These are phyloP conservation scores for Chlorella sp. DNA, from an alignment of 139 green algal genomes.

Conservation along the genomic window DNA sequence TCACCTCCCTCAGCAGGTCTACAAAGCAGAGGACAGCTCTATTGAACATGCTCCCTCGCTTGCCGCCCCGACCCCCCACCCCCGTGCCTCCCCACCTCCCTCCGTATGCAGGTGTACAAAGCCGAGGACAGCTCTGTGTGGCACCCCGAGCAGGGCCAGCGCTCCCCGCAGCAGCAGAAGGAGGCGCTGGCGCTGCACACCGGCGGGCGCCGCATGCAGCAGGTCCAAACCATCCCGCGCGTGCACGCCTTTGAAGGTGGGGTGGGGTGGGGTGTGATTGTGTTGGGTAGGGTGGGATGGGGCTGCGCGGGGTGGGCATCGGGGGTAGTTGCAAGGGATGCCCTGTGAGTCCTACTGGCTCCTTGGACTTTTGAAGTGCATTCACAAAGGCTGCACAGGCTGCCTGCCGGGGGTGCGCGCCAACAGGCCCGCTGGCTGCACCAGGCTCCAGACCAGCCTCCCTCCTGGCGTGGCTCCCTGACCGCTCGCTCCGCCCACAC, in stretches of 20 bases:
- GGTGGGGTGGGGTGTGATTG: background rate
- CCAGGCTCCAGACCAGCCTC: background rate
- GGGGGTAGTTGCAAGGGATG: background rate
- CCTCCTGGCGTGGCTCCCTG: background rate
- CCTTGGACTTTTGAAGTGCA: too few relatives aligned
- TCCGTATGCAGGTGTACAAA: slow-evolving; percentile 31
- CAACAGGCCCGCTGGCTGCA: too few relatives aligned
- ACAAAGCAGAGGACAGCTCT: too few relatives aligned
- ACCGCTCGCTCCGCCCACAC: background rate
- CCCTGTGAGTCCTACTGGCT: too few relatives aligned
- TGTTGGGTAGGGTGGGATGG: background rate
- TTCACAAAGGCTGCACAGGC: too few relatives aligned
- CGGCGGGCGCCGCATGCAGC: background rate
- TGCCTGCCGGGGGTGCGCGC: too few relatives aligned
- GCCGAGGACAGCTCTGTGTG: slow-evolving; percentile 34
- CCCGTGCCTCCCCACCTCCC: background rate
- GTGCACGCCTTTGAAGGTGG: slow-evolving; percentile 35
- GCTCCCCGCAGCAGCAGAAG: background rate
- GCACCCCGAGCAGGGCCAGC: background rate
- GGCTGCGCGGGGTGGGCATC: background rate
- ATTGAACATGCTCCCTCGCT: too few relatives aligned
- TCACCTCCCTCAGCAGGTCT: too few relatives aligned
- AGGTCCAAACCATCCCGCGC: background rate
- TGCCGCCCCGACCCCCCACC: too few relatives aligned
- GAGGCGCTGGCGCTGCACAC: background rate